Percentiles rank a stretch among this genome's conserved stretches.
phyloP scores from a whole-genome alignment of 768 basidiomycete species.

The Sarcodon sp. region DNA sequence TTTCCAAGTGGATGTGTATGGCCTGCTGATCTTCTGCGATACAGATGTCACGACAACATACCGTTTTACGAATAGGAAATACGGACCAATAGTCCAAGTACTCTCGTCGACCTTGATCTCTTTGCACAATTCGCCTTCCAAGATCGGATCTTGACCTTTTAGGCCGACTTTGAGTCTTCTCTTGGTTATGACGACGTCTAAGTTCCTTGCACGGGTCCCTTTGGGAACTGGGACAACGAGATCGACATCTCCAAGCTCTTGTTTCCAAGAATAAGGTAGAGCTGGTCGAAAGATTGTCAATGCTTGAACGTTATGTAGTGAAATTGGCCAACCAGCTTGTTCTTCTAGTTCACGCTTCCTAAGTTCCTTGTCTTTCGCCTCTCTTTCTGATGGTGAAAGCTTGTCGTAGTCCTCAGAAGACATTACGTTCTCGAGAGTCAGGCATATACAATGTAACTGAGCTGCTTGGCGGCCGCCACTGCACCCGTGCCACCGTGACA shows the following conservation, averaged over 20 bases:
- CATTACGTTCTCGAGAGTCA: constrained; percentile 9
- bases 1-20: constrained; percentile 72
- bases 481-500: neutral
- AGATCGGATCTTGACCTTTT: constrained; percentile 75
- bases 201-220: constrained; percentile 73
- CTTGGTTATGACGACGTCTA: constrained; percentile 65
- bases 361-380: constrained; percentile 55
- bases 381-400: constrained; percentile 64
- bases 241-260: constrained; percentile 81
- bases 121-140: constrained; percentile 85
- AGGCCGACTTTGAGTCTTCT: constrained; percentile 73
- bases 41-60: neutral
- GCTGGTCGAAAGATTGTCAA: constrained; percentile 26
- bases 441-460: constrained; percentile 8
- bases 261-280: constrained; percentile 86
- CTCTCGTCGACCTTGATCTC: constrained; percentile 95
- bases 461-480: constrained; percentile 12
- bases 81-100: constrained; percentile 87
- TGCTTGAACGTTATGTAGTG: constrained; percentile 6
- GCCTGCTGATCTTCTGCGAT: constrained; percentile 61
- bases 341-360: constrained; percentile 61
- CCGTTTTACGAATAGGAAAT: constrained; percentile 3
- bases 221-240: constrained; percentile 74
- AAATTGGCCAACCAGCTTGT: constrained; percentile 55
- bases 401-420: constrained; percentile 56